A percentile compares a stretch with the other conserved stretches of the same genome.
These are phyloP conservation scores for Diaporthe aspalathi DNA, from an alignment of 2,329 filamentous ascomycete species.

Conservation along the genomic window DNA sequence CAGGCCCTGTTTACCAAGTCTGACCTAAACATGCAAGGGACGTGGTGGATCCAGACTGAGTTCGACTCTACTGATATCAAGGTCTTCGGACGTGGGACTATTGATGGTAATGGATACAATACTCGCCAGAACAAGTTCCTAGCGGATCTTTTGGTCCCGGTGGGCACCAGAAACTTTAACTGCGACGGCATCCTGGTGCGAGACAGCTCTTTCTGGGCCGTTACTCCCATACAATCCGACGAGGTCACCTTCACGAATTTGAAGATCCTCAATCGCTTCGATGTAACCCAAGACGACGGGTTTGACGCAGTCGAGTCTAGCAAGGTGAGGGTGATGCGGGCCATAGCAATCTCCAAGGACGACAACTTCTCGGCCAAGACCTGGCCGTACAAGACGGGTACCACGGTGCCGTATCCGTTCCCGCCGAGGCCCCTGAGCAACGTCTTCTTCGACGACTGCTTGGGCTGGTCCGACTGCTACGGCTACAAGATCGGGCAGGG, in stretches of 20 bases:
- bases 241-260: slow-evolving; percentile 10
- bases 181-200: slow-evolving; percentile 16
- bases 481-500: slow-evolving; percentile 18
- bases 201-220: slow-evolving; percentile 19
- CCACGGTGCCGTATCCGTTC: not conserved
- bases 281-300: slow-evolving; percentile 17
- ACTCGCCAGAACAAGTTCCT: slow-evolving; percentile 12
- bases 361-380: slow-evolving; percentile 17
- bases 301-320: slow-evolving; percentile 8
- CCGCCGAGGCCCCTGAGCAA: not conserved
- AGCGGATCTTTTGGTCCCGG: not conserved
- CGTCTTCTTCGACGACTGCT: slow-evolving; percentile 10
- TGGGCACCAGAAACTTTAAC: slow-evolving; percentile 1
- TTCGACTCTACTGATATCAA: slow-evolving; percentile 16
- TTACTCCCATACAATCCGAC: slow-evolving; percentile 4
- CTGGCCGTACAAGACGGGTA: slow-evolving; percentile 3
- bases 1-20: slow-evolving; percentile 15
- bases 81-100: slow-evolving; percentile 15
- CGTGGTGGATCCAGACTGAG: slow-evolving; percentile 12
- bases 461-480: slow-evolving; percentile 17
- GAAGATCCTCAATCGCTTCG: slow-evolving; percentile 12
- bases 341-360: slow-evolving; percentile 14
- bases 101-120: slow-evolving; percentile 7
- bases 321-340: not conserved
- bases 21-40: slow-evolving; percentile 5